Conservation (phyloP, 1,284 basidiomycete genomes). For the Boletus mariae region DNA sequence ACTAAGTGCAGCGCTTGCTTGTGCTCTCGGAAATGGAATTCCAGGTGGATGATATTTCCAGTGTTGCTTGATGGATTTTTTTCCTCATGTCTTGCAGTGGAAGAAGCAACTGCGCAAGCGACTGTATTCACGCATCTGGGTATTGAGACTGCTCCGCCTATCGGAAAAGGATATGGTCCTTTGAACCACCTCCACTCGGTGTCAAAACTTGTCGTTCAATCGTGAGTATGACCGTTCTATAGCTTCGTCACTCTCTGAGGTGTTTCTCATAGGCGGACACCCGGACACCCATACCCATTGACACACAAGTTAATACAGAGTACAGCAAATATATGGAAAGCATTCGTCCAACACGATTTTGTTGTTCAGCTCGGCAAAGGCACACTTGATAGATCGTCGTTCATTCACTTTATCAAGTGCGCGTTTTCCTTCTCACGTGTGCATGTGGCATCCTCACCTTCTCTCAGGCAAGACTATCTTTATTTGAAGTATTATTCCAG, state of each 20-base stretch:
- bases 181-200: constrained; percentile 82
- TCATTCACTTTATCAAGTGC: constrained; percentile 85
- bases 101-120: constrained; percentile 57
- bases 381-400: constrained; percentile 60
- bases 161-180: constrained; percentile 83
- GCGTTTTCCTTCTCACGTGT: constrained; percentile 13
- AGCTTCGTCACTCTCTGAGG: not conserved
- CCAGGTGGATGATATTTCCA: constrained; percentile 37
- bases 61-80: not conserved
- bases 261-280: constrained; percentile 47
- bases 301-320: constrained; percentile 64
- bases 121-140: constrained; percentile 75
- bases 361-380: constrained; percentile 73
- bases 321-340: constrained; percentile 60
- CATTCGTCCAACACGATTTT: constrained; percentile 82
- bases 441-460: not conserved
- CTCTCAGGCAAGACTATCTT: constrained; percentile 66
- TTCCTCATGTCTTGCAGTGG: constrained; percentile 38
- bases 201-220: constrained; percentile 48
- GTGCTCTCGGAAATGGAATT: constrained; percentile 50
- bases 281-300: constrained; percentile 64
- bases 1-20: constrained; percentile 79
- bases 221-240: constrained; percentile 40
- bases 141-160: constrained; percentile 66
- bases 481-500: constrained; percentile 79